A percentile compares a stretch with the other conserved stretches of the same genome.
These are phyloP conservation scores for Candida awuae DNA, from an alignment of 805 yeast genomes.

Conservation along the genomic window DNA sequence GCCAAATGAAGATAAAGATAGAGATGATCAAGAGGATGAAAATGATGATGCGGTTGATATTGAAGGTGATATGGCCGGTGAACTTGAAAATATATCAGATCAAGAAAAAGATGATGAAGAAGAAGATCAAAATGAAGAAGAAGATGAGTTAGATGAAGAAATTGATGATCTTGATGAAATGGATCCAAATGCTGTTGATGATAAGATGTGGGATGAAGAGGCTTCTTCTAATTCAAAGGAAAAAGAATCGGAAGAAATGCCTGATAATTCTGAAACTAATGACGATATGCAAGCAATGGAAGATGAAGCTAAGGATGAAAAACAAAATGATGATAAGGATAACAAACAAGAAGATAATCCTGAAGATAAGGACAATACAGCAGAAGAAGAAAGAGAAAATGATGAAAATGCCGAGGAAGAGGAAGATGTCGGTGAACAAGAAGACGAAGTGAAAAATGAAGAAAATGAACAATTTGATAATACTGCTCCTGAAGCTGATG, in stretches of 20 bases:
- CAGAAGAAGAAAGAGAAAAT: slow-evolving; percentile 34
- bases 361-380: slow-evolving; percentile 29
- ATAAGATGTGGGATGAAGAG: slow-evolving; percentile 97
- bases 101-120: slow-evolving; percentile 39
- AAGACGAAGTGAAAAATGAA: slow-evolving; percentile 64
- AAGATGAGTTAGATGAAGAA: slow-evolving; percentile 79
- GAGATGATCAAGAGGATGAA: slow-evolving; percentile 58
- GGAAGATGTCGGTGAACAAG: slow-evolving; percentile 76
- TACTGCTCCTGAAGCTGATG: slow-evolving; percentile 74
- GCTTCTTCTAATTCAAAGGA: slow-evolving; percentile 69
- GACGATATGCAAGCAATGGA: slow-evolving; percentile 30
- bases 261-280: slow-evolving; percentile 45
- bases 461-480: slow-evolving; percentile 64
- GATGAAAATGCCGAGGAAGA: slow-evolving; percentile 47
- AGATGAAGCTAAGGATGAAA: slow-evolving; percentile 24
- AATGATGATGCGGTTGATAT: slow-evolving; percentile 87
- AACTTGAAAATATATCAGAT: slow-evolving; percentile 67
- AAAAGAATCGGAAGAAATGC: slow-evolving; percentile 68
- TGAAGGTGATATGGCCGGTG: slow-evolving; percentile 97
- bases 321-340: slow-evolving; percentile 27
- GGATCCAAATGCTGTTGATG: slow-evolving; percentile 93
- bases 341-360: slow-evolving; percentile 30
- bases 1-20: slow-evolving; percentile 64
- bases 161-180: slow-evolving; percentile 81
- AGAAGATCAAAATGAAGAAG: slow-evolving; percentile 44